These are phyloP conservation scores for Boletellus emodensis DNA, from an alignment of 768 basidiomycete genomes.

Conservation along the genomic window DNA sequence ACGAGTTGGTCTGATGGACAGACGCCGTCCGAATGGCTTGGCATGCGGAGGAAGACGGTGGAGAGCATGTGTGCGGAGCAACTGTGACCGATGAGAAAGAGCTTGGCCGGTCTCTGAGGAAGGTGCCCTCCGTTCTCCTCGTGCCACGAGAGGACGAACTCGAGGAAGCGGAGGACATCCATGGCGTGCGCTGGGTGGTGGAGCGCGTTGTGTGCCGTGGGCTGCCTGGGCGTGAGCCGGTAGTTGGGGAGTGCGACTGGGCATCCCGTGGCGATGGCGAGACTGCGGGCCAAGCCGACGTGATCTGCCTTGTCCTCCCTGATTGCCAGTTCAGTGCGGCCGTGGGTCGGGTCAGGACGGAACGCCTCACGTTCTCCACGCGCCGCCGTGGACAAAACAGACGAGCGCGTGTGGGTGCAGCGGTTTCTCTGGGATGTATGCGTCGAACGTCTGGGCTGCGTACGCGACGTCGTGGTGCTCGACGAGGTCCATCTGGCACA, in stretches of 20 bases:
- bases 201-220: conserved; percentile 36
- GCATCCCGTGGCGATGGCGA: conserved; percentile 46
- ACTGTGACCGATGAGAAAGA: conserved; percentile 75
- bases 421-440: conserved; percentile 38
- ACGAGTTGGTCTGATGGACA: conserved; percentile 41
- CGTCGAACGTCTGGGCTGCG: conserved; percentile 49
- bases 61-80: conserved; percentile 79
- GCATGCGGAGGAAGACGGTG: conserved; percentile 59
- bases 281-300: conserved; percentile 45
- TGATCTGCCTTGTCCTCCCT: conserved; percentile 75
- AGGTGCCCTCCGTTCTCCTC: conserved; percentile 9
- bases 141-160: conserved; percentile 49
- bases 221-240: conserved; percentile 53
- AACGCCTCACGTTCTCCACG: conserved; percentile 67
- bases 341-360: neutral
- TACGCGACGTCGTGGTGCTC: conserved; percentile 35
- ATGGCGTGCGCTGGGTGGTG: conserved; percentile 68
- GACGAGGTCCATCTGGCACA: conserved; percentile 16
- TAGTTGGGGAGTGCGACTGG: conserved; percentile 77
- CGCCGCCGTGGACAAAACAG: conserved; percentile 80
- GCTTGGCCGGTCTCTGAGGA: conserved; percentile 36
- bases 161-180: conserved; percentile 61
- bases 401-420: conserved; percentile 40
- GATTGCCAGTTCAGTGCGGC: conserved; percentile 7
- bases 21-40: conserved; percentile 27